Conservation (phyloP, 768 basidiomycete genomes). For the Suillus americanus region DNA sequence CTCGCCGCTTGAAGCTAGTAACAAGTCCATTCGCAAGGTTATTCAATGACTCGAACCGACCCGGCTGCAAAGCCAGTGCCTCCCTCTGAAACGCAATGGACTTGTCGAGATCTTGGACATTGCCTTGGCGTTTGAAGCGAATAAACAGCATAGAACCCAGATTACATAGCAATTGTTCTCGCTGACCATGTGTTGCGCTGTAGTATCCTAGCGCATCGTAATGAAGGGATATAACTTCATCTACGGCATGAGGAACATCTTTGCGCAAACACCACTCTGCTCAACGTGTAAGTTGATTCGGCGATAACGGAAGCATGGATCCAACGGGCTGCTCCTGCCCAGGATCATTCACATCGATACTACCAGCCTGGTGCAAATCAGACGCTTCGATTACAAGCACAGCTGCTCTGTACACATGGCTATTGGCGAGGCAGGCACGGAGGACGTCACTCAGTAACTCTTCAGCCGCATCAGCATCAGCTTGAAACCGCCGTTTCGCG, state of each 20-base stretch:
- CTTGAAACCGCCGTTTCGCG: too few relatives aligned
- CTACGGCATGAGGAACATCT: background rate
- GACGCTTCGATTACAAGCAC: background rate
- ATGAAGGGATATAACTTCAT: background rate
- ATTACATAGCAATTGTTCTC: constrained; percentile 10
- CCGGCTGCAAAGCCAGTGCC: too few relatives aligned
- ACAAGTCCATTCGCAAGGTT: background rate
- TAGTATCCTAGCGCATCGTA: background rate
- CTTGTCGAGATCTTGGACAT: too few relatives aligned
- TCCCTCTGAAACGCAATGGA: too few relatives aligned
- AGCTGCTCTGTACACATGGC: background rate
- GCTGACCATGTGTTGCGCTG: background rate
- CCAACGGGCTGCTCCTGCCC: too few relatives aligned
- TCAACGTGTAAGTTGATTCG: background rate
- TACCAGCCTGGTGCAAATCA: background rate
- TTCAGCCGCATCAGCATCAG: background rate
- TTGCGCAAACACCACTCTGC: background rate
- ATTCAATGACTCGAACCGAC: too few relatives aligned
- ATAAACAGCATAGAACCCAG: constrained; percentile 8
- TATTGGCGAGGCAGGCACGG: background rate
- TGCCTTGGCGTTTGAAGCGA: background rate
- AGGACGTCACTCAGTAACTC: background rate
- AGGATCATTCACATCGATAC: background rate
- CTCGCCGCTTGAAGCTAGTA: too few relatives aligned
- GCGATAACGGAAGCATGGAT: background rate